Base-by-base conservation (phyloP, 495 filamentous ascomycete genomes). In the Saxophila tyrrhenica region DNA sequence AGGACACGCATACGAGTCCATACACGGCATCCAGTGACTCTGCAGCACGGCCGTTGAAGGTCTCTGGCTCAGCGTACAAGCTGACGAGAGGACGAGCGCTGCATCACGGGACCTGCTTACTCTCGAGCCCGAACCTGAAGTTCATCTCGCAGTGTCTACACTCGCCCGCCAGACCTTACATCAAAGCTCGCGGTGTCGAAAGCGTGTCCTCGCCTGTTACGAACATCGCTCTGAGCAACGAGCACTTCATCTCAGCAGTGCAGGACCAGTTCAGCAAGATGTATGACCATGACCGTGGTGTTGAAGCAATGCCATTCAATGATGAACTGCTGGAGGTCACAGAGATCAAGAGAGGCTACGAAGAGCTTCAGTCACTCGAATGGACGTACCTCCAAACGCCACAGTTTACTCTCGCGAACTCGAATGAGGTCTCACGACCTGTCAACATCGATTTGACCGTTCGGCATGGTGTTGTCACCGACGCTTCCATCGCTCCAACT, bases 41-140 rank as follows among this genome's bases (percentile, higher is more conserved):
- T 17, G 50, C 49, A 0, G 68, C 65, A 5, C 64, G 67, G 21
- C 73, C 81, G 2, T 80, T 81, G 58, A 98, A 98, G 67, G 72
- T 96, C 2, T 94, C 88, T 0, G 92, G 92, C 1, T 92, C 86
- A 0, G 92, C 92, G 17, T 97, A 92, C 70, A 97, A 96, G 67
- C 70, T 97, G 11, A 95, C 85, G 2, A 70, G 85, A 19, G 67
- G 75, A 35, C 78, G 89, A 44, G 79, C 87, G 3, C 73, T 96
- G 44, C 92, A 97, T 64, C 92, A 98, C 66, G 92, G 88, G 2
- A 98, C 92, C 0, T 91, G 87, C 66, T 70, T 98, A 44, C 73
- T 97, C 0, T 69, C 74, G 43, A 85, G 83, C 10, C 79, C 79
- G 3, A 82, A 89, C 61, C 70, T 96, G n/a, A 61, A 71, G 25